Base-by-base conservation (phyloP, 2,329 filamentous ascomycete genomes). In the Calonectria hongkongensis region DNA sequence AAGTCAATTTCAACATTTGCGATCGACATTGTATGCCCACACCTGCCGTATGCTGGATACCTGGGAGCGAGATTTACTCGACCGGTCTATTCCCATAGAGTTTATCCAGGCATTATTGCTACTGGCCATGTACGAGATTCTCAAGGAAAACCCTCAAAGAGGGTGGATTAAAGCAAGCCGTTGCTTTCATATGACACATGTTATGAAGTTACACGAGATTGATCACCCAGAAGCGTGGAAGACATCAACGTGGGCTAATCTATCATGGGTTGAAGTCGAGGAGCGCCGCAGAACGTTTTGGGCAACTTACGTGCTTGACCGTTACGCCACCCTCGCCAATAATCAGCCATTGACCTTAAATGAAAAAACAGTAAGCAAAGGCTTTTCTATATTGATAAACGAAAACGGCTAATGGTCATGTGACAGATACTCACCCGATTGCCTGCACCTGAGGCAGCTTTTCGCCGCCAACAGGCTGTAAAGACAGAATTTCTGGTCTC, bases 401-500 rank as follows among this genome's bases (percentile, higher is more conserved):
- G 18, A 21, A 1, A 27, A 36, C 12, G 33, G 25, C 48, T 51
- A 15, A 51, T 27, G 15, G 1, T 27, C 3, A 8, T 1, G 16
- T 18, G 8, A 9, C 6, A 51, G 48, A 51, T 51, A 28, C 48
- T 51, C 13, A 51, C 48, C 25, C 48, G 48, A 10, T 28, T 51
- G 3, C 27, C 48, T 30, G 48, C 48, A 15, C 15, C 48, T 12
- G 48, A 51, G 27, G 27, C 48, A 51, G 48, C 27, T 16, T 51
- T 51, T 30, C 48, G 48, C 16, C 48, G 48, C 27, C 48, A 51
- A 15, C 48, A 51, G 48, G 48, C 48, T 15, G 48, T 51, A 15
- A 51, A 51, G 27, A 30, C 48, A 9, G 48, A 51, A 30, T 30
- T 51, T 30, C 8, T 51, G 8, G 27, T 28, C 2, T 51, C 48